These are phyloP conservation scores for Perkinsela sp. DNA, from an alignment of 208 protist genomes.

Conservation along the genomic window DNA sequence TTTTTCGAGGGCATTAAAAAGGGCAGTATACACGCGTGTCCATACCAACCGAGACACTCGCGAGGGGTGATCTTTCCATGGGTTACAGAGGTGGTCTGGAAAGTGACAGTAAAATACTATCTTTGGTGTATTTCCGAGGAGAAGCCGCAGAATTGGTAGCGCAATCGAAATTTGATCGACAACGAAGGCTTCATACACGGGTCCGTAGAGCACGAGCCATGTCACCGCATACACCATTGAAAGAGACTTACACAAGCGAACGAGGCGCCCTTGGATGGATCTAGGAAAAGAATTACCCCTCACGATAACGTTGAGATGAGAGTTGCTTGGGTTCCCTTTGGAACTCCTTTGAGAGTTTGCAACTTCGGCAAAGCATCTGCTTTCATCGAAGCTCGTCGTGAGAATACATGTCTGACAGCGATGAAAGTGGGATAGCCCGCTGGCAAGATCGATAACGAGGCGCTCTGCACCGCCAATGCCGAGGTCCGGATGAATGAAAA, in stretches of 20 bases:
- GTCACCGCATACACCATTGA: constrained; percentile 41
- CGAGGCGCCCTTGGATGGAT: constrained; percentile 30
- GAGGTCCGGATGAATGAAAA: constrained; percentile 81
- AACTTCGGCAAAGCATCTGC: constrained; percentile 75
- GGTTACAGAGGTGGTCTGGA: constrained; percentile 71
- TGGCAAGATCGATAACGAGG: constrained; percentile 78
- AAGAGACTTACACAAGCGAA: constrained; percentile 57
- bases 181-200: constrained; percentile 39
- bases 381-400: constrained; percentile 70
- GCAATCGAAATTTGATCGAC: constrained; percentile 74
- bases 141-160: constrained; percentile 31
- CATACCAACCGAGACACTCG: constrained; percentile 1
- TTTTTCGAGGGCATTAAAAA: constrained; percentile 63
- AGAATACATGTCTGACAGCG: constrained; percentile 46
- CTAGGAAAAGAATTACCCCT: constrained; percentile 49
- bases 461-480: constrained; percentile 88
- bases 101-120: constrained; percentile 96
- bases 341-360: neutral
- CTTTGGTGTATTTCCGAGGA: constrained; percentile 4
- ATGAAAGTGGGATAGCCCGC: constrained; percentile 32
- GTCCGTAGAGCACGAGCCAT: constrained; percentile 8
- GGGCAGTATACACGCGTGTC: constrained; percentile 32
- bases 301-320: constrained; percentile 48
- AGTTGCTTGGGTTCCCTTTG: constrained; percentile 12
- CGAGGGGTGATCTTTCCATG: constrained; percentile 18